Evolutionary conservation across 2,329 filamentous ascomycete genomes (phyloP).

Genomic region (Aspergillus quadricinctus): DNA sequence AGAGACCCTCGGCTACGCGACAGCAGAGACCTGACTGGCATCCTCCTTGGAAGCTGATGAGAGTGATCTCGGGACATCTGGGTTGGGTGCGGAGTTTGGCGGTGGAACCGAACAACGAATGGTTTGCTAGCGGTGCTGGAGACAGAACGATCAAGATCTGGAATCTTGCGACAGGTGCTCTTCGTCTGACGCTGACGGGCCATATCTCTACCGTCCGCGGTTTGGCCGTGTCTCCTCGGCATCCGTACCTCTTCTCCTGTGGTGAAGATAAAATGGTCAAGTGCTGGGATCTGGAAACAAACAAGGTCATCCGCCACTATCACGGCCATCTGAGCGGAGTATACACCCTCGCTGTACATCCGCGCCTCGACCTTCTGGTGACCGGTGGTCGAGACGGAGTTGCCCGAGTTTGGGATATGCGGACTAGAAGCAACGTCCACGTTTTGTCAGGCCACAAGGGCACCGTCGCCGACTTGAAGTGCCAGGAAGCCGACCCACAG

Average conservation of each 20-base stretch:
- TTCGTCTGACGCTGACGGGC: conserved; percentile 82
- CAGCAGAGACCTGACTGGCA: conserved; percentile 89
- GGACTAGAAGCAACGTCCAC: conserved; percentile 91
- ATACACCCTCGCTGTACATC: conserved; percentile 89
- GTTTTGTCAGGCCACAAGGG: conserved; percentile 86
- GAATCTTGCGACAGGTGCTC: conserved; percentile 84
- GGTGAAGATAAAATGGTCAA: conserved; percentile 99
- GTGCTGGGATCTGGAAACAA: conserved; percentile 99
- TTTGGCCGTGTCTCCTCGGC: conserved; percentile 83
- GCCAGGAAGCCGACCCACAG: conserved; percentile 94
- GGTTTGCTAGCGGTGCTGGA: conserved; percentile 93
- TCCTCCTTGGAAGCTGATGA: conserved; percentile 95
- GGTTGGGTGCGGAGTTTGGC: conserved; percentile 90
- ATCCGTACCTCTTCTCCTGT: conserved; percentile 96
- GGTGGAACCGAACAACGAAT: conserved; percentile 93
- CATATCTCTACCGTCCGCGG: conserved; percentile 93
- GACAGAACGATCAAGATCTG: conserved; percentile 98
- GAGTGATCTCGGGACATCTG: conserved; percentile 92
- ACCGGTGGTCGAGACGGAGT: conserved; percentile 94
- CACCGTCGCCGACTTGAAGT: conserved; percentile 83
- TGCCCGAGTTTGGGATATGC: conserved; percentile 97
- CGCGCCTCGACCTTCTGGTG: conserved; percentile 88
- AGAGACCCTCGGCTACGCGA: conserved; percentile 57
- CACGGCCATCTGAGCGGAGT: conserved; percentile 96
- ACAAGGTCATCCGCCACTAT: conserved; percentile 97